Percentiles rank a stretch among this genome's conserved stretches.
phyloP scores from a whole-genome alignment of 1,284 basidiomycete genomes.

The Ustilago sp. region DNA sequence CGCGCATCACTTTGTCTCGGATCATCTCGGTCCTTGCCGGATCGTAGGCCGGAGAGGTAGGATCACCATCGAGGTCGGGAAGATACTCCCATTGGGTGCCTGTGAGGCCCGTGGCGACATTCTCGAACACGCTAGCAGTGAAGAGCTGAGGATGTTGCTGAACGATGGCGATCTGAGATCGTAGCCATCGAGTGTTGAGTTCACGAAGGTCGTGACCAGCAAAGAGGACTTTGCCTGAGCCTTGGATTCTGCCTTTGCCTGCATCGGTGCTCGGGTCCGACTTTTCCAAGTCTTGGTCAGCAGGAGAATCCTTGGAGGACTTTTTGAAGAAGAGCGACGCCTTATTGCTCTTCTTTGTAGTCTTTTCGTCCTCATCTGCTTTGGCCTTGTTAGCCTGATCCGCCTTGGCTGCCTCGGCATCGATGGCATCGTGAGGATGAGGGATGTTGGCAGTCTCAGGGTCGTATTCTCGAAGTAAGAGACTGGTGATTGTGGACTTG shows the following conservation, averaged over 20 bases:
- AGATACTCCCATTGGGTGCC: conserved; percentile 55
- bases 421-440: conserved; percentile 42
- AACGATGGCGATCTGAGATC: conserved; percentile 71
- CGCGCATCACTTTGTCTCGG: conserved; percentile 63
- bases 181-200: conserved; percentile 70
- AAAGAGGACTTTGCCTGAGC: conserved; percentile 61
- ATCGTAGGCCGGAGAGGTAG: conserved; percentile 18
- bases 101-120: conserved; percentile 65
- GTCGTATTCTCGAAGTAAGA: conserved; percentile 71
- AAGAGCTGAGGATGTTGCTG: conserved; percentile 70
- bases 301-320: conserved; percentile 10
- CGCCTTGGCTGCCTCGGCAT: conserved; percentile 17
- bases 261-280: conserved; percentile 24
- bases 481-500: conserved; percentile 71
- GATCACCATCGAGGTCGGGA: conserved; percentile 41
- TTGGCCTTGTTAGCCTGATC: conserved; percentile 10
- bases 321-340: conserved; percentile 13
- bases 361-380: background rate
- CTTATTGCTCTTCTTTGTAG: conserved; percentile 16
- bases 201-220: conserved; percentile 68
- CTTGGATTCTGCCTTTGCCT: conserved; percentile 38
- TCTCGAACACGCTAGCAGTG: conserved; percentile 65
- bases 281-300: conserved; percentile 25
- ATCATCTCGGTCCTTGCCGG: conserved; percentile 52
- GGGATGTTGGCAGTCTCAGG: conserved; percentile 64